Percentiles rank a stretch among this genome's conserved stretches.
Conservation (phyloP, 2,329 filamentous ascomycete species). For the Cladosporium sp. region DNA sequence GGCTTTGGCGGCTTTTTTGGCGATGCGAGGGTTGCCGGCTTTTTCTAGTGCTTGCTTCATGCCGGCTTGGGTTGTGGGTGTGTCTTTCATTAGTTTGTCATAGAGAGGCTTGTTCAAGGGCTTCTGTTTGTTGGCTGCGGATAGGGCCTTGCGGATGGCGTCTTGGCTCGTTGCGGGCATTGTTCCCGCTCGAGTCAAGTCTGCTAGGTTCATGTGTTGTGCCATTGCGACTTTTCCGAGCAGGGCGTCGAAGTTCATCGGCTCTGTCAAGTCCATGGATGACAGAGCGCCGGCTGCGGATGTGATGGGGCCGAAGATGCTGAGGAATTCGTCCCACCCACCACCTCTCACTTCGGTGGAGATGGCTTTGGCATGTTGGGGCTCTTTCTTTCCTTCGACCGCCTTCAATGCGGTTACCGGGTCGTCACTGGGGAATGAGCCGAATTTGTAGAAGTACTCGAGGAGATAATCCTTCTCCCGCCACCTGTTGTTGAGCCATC, state of each 20-base stretch:
- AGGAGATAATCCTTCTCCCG: slow-evolving; percentile 86
- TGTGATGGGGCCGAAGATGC: slow-evolving; percentile 48
- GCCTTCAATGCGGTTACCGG: slow-evolving; percentile 28
- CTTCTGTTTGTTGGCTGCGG: slow-evolving; percentile 27
- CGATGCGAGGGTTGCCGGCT: slow-evolving; percentile 22
- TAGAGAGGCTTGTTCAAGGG: slow-evolving; percentile 26
- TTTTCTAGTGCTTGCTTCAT: slow-evolving; percentile 25
- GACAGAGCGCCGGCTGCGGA: slow-evolving; percentile 46
- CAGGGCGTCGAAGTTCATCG: slow-evolving; percentile 32
- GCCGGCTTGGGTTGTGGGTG: slow-evolving; percentile 26
- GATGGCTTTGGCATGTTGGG: slow-evolving; percentile 40
- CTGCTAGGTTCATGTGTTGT: slow-evolving; percentile 26
- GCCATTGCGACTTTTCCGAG: slow-evolving; percentile 31
- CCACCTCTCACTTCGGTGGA: slow-evolving; percentile 46
- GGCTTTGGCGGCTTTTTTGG: slow-evolving; percentile 23
- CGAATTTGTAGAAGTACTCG: slow-evolving; percentile 69
- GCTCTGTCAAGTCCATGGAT: slow-evolving; percentile 38
- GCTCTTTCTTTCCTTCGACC: slow-evolving; percentile 33
- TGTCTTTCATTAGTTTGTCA: slow-evolving; percentile 24
- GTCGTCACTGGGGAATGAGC: slow-evolving; percentile 70
- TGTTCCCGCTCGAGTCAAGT: slow-evolving; percentile 16
- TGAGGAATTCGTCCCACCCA: slow-evolving; percentile 48
- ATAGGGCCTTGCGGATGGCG: slow-evolving; percentile 28
- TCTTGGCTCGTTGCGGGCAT: slow-evolving; percentile 24
- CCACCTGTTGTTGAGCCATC: slow-evolving; percentile 84